Evolutionary conservation across 2,329 filamentous ascomycete species (phyloP), one percentile per base, ranked within the genome.

Genomic region (Arthrobotrys iridis): DNA sequence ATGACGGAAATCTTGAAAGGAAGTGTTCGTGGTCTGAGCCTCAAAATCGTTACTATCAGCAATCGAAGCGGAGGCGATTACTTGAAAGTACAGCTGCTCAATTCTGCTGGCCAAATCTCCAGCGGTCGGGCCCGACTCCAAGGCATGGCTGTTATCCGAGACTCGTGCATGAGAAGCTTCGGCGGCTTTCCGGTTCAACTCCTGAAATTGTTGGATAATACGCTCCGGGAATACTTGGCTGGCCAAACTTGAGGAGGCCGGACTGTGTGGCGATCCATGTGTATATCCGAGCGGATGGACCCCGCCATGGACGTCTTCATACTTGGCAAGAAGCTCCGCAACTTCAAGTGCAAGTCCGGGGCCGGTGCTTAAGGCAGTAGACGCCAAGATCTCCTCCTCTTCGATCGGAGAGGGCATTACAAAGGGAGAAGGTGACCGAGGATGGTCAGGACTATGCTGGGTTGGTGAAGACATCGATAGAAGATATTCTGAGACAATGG

Each of bases 361-460:
- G 2, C 50, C 30, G n/a, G 28, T 37, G 11, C 6, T 10, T 18
- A 55, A 24, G 8, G 50, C 10, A 2, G 28, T 55, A 1, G 24
- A 59, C 20, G 35, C 13, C 4, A 35, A 35, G 43, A 28, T 28
- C 3, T 59, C 55, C 1, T 4, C 35, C 20, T 59, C 55, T 18
- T 40, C 37, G 24, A 43, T 59, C 22, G 55, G 35, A 4, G 55
- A 43, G 43, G 55, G 55, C 35, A 59, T 59, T 7, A 59, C 2
- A 59, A 59, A 59, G n/a, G 55, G 55, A 3, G 55, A 59, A 11
- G 55, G 55, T 13, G 55, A 43, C 20, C 55, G 35, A 20, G 22
- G n/a, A 1, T 24, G 28, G 10, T 55, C 50, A 4, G 50, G 50
- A 24, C 50, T 55, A n/a, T 55, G 48, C 11, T 1, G 10, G 24